Conservation (phyloP, 352 stramenopile species). For the Globisporangium cystogenes region DNA sequence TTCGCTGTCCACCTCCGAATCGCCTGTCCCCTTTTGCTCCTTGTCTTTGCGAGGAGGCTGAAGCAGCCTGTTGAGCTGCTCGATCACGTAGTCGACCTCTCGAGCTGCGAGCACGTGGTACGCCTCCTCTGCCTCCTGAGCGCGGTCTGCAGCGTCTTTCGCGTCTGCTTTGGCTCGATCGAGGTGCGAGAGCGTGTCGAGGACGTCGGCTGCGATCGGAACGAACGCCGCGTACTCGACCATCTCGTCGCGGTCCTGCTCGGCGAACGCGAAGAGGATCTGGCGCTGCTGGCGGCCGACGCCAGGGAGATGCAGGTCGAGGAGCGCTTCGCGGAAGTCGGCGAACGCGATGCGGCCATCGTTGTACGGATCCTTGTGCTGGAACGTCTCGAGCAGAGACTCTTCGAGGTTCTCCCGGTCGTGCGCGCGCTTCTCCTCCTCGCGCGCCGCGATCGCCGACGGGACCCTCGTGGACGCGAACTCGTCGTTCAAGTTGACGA, state of each 20-base stretch:
- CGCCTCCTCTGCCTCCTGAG: slow-evolving; percentile 19
- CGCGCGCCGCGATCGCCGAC: slow-evolving; percentile 22
- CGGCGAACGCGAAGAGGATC: slow-evolving; percentile 46
- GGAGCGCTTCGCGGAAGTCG: slow-evolving; percentile 34
- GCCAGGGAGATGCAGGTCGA: slow-evolving; percentile 28
- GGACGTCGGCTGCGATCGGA: slow-evolving; percentile 36
- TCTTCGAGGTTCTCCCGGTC: slow-evolving; percentile 48
- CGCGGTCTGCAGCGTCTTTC: slow-evolving; percentile 8
- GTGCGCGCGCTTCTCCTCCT: slow-evolving; percentile 30
- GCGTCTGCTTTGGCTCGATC: slow-evolving; percentile 7
- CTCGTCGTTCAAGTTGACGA: slow-evolving; percentile 53
- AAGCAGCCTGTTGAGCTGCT: slow-evolving; percentile 32
- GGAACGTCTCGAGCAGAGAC: slow-evolving; percentile 49
- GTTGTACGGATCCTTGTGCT: slow-evolving; percentile 61
- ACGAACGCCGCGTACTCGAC: slow-evolving; percentile 49
- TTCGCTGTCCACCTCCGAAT: slow-evolving; percentile 8
- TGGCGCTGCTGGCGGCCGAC: slow-evolving; percentile 25
- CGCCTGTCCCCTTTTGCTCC: slow-evolving; percentile 7
- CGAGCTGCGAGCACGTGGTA: slow-evolving; percentile 24
- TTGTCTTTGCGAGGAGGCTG: slow-evolving; percentile 15
- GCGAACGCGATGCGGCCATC: slow-evolving; percentile 45
- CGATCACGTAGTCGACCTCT: slow-evolving; percentile 36
- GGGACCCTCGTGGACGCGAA: slow-evolving; percentile 56
- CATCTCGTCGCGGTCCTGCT: slow-evolving; percentile 52
- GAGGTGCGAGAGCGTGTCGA: slow-evolving; percentile 31